Evolutionary conservation across 1,284 basidiomycete genomes (phyloP).

Genomic region (Cutaneotrichosporon daszewskae): DNA sequence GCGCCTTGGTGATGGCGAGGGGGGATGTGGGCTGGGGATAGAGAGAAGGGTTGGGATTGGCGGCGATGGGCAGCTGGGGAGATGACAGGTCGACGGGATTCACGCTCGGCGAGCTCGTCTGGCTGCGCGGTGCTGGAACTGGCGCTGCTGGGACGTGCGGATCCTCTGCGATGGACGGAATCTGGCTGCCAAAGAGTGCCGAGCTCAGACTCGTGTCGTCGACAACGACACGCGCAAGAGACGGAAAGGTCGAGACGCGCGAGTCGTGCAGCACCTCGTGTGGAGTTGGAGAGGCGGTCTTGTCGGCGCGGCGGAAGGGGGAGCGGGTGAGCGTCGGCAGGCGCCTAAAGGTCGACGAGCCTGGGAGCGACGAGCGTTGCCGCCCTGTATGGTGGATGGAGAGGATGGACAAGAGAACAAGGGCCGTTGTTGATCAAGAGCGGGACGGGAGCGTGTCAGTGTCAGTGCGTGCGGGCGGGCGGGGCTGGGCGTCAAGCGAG

Average conservation of each 20-base stretch:
- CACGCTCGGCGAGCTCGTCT: no score
- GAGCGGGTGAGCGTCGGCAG: conserved; percentile 29
- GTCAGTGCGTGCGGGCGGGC: neutral
- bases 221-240: conserved; percentile 15
- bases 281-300: conserved; percentile 5
- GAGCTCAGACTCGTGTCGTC: conserved; percentile 18
- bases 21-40: neutral
- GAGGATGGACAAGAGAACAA: neutral
- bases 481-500: neutral
- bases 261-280: neutral
- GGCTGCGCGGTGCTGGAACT: neutral
- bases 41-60: no score
- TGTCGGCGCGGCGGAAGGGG: conserved; percentile 31
- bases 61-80: no score
- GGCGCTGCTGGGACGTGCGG: neutral
- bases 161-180: conserved; percentile 9
- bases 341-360: conserved; percentile 31
- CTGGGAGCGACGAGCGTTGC: conserved; percentile 22
- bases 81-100: no score
- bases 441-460: neutral
- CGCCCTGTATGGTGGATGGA: conserved; percentile 9
- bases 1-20: neutral
- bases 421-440: neutral
- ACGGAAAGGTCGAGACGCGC: conserved; percentile 13
- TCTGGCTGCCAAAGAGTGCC: conserved; percentile 15